Evolutionary conservation across 176 grass and related monocot species (phyloP).

Genomic region (Paspalum vaginatum): DNA sequence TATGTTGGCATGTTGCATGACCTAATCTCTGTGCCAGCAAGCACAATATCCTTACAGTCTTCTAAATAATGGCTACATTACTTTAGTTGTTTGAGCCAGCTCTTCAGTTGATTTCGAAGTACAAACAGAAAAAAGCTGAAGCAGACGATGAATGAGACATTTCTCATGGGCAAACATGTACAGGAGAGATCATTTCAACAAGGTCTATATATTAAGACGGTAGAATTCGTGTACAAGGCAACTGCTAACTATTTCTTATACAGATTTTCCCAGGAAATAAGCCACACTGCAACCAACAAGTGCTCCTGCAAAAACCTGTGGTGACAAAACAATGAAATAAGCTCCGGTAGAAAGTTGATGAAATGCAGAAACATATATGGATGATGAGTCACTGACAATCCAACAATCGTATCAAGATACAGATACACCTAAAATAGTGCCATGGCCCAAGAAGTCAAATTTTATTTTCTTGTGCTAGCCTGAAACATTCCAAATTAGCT

Average conservation of each 20-base stretch:
- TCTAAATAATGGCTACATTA: not conserved
- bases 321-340: constrained; percentile 13
- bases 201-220: constrained; percentile 16
- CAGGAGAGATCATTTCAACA: not conserved
- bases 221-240: constrained; percentile 36
- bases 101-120: not conserved
- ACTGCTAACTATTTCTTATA: constrained; percentile 48
- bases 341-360: not conserved
- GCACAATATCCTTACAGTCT: not conserved
- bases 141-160: not conserved
- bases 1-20: not conserved
- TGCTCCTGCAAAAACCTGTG: constrained; percentile 82
- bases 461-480: not conserved
- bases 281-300: constrained; percentile 74
- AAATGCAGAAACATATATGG: not conserved
- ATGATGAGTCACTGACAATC: not conserved
- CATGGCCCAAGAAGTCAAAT: not conserved
- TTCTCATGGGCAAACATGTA: not conserved
- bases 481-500: not conserved
- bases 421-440: not conserved
- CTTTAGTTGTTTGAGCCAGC: not conserved
- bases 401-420: not conserved
- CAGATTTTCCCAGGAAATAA: constrained; percentile 62
- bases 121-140: not conserved
- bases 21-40: not conserved